These are phyloP conservation scores for Boletus tomentosulus DNA, from an alignment of 768 basidiomycete species.

Conservation along the genomic window DNA sequence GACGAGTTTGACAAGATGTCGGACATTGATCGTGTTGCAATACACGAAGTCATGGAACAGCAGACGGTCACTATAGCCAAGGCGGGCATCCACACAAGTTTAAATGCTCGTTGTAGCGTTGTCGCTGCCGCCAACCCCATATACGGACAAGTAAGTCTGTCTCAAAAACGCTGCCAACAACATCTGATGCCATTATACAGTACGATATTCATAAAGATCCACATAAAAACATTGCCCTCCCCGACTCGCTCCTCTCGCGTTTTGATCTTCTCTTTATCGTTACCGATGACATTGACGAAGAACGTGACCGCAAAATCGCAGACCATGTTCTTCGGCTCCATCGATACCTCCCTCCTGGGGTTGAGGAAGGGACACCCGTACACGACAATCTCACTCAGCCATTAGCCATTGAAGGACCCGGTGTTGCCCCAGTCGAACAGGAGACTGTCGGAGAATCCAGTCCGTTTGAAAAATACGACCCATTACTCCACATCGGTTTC, in stretches of 20 bases:
- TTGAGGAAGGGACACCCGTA: slow-evolving; percentile 92
- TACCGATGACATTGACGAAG: slow-evolving; percentile 96
- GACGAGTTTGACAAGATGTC: slow-evolving; percentile 99
- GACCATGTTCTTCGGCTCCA: slow-evolving; percentile 98
- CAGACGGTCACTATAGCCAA: slow-evolving; percentile 99
- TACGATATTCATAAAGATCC: slow-evolving; percentile 99
- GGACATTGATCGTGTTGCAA: slow-evolving; percentile 96
- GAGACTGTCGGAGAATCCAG: slow-evolving; percentile 42
- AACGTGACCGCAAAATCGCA: slow-evolving; percentile 88
- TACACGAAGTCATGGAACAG: slow-evolving; percentile 99
- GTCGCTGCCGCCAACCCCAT: slow-evolving; percentile 98
- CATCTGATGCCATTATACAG: slow-evolving; percentile 38
- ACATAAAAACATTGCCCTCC: slow-evolving; percentile 96
- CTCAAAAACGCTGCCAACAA: not conserved
- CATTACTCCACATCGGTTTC: slow-evolving; percentile 86
- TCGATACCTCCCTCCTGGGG: slow-evolving; percentile 91
- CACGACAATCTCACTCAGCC: slow-evolving; percentile 86
- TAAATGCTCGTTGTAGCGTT: slow-evolving; percentile 97
- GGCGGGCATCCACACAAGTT: slow-evolving; percentile 96
- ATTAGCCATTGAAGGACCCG: slow-evolving; percentile 80
- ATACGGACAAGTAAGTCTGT: slow-evolving; percentile 77
- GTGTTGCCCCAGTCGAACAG: slow-evolving; percentile 35
- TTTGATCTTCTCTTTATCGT: slow-evolving; percentile 98
- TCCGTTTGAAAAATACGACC: slow-evolving; percentile 96
- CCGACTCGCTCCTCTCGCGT: slow-evolving; percentile 96